Conservation (phyloP, 345 rosid genomes). For the Draba incana region DNA sequence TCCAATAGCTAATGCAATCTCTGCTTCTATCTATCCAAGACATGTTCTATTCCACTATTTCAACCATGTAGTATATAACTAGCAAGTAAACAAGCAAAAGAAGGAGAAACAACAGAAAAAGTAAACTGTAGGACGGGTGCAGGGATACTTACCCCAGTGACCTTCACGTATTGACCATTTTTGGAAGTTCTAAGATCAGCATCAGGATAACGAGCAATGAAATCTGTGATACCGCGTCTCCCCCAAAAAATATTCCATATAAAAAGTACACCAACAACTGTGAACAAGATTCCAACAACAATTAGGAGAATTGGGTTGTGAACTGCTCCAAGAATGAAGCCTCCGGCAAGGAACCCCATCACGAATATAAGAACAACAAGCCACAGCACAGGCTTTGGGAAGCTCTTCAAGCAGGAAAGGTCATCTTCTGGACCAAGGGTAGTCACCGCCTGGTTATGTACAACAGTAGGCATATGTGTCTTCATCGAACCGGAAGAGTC, state of each 20-base stretch:
- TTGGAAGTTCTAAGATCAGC: slow-evolving; percentile 95
- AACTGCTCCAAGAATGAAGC: slow-evolving; percentile 97
- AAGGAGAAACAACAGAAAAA: neutral
- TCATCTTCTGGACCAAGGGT: slow-evolving; percentile 80
- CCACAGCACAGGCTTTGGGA: slow-evolving; percentile 93
- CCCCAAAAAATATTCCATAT: slow-evolving; percentile 89
- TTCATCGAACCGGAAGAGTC: slow-evolving; percentile 85
- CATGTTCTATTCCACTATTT: slow-evolving; percentile 9
- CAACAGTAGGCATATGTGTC: slow-evolving; percentile 59
- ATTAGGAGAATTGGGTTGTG: slow-evolving; percentile 93
- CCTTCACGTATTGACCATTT: slow-evolving; percentile 96
- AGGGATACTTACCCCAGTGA: slow-evolving; percentile 87
- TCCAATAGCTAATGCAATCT: slow-evolving; percentile 2
- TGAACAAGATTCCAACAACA: slow-evolving; percentile 82
- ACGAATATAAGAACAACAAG: slow-evolving; percentile 80
- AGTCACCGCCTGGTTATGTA: slow-evolving; percentile 88
- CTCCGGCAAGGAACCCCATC: slow-evolving; percentile 99
- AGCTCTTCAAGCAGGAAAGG: slow-evolving; percentile 76
- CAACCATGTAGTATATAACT: neutral
- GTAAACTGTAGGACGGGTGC: neutral
- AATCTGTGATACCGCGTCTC: slow-evolving; percentile 70
- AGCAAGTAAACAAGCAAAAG: slow-evolving; percentile 21
- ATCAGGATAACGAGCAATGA: slow-evolving; percentile 83
- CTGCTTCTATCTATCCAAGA: slow-evolving; percentile 15
- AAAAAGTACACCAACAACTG: slow-evolving; percentile 75